Conservation (phyloP, 192 early-diverging fungal genomes). For the Coemansia umbellata region DNA sequence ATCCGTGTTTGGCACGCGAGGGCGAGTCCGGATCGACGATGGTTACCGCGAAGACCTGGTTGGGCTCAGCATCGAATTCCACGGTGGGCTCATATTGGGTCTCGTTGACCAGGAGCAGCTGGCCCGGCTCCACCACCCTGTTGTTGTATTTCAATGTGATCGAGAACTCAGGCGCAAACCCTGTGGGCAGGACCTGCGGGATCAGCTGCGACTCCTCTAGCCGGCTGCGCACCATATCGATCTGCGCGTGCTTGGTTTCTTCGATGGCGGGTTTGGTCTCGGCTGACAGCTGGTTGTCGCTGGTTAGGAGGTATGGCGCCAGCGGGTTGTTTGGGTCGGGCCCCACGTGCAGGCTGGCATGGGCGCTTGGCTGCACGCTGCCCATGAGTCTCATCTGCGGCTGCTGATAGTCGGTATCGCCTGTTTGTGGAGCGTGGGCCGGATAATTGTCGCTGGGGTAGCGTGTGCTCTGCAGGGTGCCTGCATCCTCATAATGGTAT, state of each 20-base stretch:
- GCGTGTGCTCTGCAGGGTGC: too few relatives aligned
- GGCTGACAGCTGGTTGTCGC: not conserved
- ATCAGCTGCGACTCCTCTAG: constrained; percentile 10
- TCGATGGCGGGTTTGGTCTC: not conserved
- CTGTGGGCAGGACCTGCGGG: constrained; percentile 12
- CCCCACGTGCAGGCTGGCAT: not conserved
- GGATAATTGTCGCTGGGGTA: too few relatives aligned
- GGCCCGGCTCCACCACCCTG: constrained; percentile 15
- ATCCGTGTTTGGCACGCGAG: constrained; percentile 17
- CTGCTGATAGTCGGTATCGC: too few relatives aligned
- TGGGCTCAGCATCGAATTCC: constrained; percentile 24
- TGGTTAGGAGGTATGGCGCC: constrained; percentile 4
- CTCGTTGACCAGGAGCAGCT: constrained; percentile 23
- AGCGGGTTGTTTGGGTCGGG: constrained; percentile 11
- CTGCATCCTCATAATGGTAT: too few relatives aligned
- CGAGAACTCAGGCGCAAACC: constrained; percentile 28
- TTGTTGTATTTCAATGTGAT: constrained; percentile 13
- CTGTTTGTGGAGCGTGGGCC: too few relatives aligned
- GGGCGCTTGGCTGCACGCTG: too few relatives aligned
- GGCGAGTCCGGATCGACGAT: constrained; percentile 38
- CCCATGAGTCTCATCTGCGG: too few relatives aligned
- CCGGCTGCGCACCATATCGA: not conserved
- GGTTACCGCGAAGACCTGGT: constrained; percentile 17
- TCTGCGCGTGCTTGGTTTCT: not conserved
- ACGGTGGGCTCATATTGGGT: constrained; percentile 17